Conservation (phyloP, 495 filamentous ascomycete genomes). For the Xylaria castorea region DNA sequence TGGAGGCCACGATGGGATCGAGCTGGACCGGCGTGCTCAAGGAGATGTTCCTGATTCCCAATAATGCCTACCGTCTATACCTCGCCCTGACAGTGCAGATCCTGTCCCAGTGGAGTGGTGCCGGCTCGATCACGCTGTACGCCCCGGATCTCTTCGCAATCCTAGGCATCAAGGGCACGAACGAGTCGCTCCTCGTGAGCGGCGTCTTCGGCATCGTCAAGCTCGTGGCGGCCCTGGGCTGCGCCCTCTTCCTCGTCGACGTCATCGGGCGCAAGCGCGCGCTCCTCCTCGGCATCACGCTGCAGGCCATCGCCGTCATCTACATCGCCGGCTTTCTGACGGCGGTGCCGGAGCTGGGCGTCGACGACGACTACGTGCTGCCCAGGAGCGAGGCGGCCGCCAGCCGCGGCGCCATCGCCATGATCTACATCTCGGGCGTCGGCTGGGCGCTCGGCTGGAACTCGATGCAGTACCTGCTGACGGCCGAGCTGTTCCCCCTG, state of each 20-base stretch:
- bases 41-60: slow-evolving; percentile 64
- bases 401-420: slow-evolving; percentile 64
- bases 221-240: slow-evolving; percentile 65
- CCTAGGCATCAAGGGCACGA: slow-evolving; percentile 66
- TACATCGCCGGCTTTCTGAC: slow-evolving; percentile 73
- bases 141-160: slow-evolving; percentile 70
- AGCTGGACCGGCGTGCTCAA: slow-evolving; percentile 62
- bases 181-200: slow-evolving; percentile 69
- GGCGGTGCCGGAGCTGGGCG: slow-evolving; percentile 55
- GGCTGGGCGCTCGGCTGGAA: slow-evolving; percentile 82
- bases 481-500: slow-evolving; percentile 76
- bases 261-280: slow-evolving; percentile 75
- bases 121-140: slow-evolving; percentile 70
- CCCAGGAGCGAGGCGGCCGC: slow-evolving; percentile 42
- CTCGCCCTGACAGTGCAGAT: slow-evolving; percentile 65
- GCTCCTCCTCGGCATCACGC: slow-evolving; percentile 66
- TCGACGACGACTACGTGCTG: slow-evolving; percentile 38
- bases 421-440: slow-evolving; percentile 70
- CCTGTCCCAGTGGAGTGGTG: slow-evolving; percentile 73
- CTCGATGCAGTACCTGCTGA: slow-evolving; percentile 76
- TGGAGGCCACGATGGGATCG: slow-evolving; percentile 64
- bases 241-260: slow-evolving; percentile 76
- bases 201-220: slow-evolving; percentile 77
- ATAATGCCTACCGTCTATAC: slow-evolving; percentile 69
- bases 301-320: slow-evolving; percentile 69